phyloP scores from a whole-genome alignment of 768 basidiomycete genomes.

The Amanita rubescens region DNA sequence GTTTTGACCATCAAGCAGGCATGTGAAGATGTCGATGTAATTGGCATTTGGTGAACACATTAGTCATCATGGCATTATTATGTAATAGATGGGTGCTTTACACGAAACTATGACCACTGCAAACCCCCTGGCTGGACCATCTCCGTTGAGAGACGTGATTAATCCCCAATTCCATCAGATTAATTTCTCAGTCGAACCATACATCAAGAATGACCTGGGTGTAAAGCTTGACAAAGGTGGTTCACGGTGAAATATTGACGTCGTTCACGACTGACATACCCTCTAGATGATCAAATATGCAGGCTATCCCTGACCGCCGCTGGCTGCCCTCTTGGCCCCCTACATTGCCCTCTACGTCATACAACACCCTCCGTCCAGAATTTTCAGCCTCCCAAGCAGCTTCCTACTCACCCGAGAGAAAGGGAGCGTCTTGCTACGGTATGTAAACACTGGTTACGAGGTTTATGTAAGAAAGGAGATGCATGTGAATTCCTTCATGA shows the following conservation, averaged over 20 bases:
- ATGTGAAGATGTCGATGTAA: conserved; percentile 29
- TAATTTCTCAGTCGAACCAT: conserved; percentile 74
- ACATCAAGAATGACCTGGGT: conserved; percentile 74
- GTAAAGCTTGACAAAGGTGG: conserved; percentile 90
- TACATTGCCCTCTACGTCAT: conserved; percentile 88
- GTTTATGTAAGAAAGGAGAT: conserved; percentile 96
- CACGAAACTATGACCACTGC: conserved; percentile 25
- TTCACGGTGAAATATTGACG: conserved; percentile 11
- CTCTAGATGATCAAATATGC: conserved; percentile 89
- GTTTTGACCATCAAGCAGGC: conserved; percentile 21
- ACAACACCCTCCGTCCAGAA: conserved; percentile 83
- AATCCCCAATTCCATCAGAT: conserved; percentile 94
- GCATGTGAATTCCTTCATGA: conserved; percentile 99
- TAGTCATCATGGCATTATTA: not conserved
- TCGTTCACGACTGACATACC: not conserved
- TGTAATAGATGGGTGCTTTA: not conserved
- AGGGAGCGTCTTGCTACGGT: conserved; percentile 84
- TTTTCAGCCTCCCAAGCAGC: conserved; percentile 80
- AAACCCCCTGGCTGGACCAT: conserved; percentile 51
- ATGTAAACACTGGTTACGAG: conserved; percentile 98
- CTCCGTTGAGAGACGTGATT: conserved; percentile 60
- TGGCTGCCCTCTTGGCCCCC: conserved; percentile 87
- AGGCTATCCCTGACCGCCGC: conserved; percentile 70
- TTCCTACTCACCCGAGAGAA: conserved; percentile 78
- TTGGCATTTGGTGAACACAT: conserved; percentile 42